Percentiles rank a stretch among this genome's conserved stretches.
Evolutionary conservation across 371 early-diverging fungal species (phyloP).

Genomic region (Zychaea mexicana): DNA sequence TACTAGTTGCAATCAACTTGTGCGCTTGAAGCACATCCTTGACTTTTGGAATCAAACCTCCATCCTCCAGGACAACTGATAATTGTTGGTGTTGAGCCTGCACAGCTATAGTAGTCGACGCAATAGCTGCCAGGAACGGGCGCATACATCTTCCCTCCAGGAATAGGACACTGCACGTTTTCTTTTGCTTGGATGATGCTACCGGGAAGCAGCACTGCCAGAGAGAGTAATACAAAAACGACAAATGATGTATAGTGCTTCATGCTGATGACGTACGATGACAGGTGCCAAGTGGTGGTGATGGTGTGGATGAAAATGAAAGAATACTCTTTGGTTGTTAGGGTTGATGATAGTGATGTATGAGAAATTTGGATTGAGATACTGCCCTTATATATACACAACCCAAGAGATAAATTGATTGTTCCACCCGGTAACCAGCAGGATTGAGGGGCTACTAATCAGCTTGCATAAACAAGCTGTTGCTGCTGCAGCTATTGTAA

Average conservation of each 20-base stretch:
- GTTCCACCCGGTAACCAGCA: no score
- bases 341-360: no score
- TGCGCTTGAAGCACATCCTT: background rate
- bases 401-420: background rate
- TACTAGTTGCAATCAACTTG: background rate
- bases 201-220: background rate
- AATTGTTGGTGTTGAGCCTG: no score
- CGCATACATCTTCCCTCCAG: background rate
- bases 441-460: no score
- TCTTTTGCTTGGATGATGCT: background rate
- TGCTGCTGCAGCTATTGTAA: no score
- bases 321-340: no score
- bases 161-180: constrained; percentile 2
- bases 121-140: background rate
- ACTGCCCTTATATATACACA: background rate
- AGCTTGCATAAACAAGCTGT: no score
- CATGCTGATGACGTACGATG: background rate
- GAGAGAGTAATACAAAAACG: background rate
- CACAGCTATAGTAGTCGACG: constrained; percentile 5
- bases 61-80: constrained; percentile 8
- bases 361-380: background rate
- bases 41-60: background rate
- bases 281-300: no score
- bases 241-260: background rate
- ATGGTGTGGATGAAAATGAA: no score